Base-by-base conservation (phyloP, 148 eudicot genomes). In the Cornus kousa region DNA sequence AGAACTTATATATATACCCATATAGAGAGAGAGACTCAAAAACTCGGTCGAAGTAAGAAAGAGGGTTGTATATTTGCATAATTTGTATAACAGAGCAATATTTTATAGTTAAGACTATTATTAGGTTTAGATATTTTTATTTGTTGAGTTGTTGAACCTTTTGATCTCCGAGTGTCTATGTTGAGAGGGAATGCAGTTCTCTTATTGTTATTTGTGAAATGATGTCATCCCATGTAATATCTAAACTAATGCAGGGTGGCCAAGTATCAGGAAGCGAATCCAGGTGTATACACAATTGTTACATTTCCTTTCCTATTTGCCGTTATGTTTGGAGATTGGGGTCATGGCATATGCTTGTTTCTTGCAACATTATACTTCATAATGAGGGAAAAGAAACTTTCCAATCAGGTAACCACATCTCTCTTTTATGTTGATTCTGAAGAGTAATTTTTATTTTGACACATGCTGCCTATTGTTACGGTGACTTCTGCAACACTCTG, bases 251-350 rank as follows among this genome's bases (percentile, higher is more conserved):
- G 78, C 90, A 94, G 98, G 85, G 90, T 94, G 83, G 97, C 97
- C 71, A 94, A 92, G 83, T 94, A 94, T 85, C 97, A 90, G 85
- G 98, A 94, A 87, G 98, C 90, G 72, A 94, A 94, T 82, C 98
- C 98, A 19, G 90, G 90, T 70, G 97, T 94, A 50, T 92, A 67
- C 88, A 90, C 97, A 23, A 84, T 94, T 35, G 71, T 92, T 74
- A 92, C 98, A 62, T 94, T 94, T 78, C 98, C 98, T 50, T 94
- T 94, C 82, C 86, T 92, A 23, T 94, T 94, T 90, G 98, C 97
- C 73, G 94, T 94, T 69, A 94, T 89, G 97, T 92, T 92, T 79
- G 98, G 97, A 81, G 98, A 94, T 83, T 94, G 98, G 98, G 97
- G 98, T 59, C 98, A 94, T 82, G 98, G 98, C 19, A 88, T 90